Percentiles rank a stretch among this genome's conserved stretches.
phyloP scores from a whole-genome alignment of 495 filamentous ascomycete genomes.

The Podospora anserina region DNA sequence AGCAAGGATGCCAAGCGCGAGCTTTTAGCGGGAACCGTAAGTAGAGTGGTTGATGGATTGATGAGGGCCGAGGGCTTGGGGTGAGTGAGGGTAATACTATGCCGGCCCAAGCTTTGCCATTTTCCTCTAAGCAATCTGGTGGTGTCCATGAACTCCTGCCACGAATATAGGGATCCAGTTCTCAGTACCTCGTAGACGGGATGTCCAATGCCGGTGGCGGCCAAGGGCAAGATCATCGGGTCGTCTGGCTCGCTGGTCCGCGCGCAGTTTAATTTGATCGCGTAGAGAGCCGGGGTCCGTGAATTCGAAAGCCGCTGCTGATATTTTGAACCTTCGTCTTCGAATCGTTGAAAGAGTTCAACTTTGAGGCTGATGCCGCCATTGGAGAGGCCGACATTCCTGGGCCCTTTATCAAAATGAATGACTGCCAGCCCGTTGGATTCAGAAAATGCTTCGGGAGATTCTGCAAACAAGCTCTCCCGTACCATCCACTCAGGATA shows the following conservation, averaged over 20 bases:
- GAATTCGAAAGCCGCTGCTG: background rate
- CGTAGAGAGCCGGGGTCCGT: background rate
- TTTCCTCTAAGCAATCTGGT: background rate
- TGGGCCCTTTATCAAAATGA: background rate
- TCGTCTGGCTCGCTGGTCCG: background rate
- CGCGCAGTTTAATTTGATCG: background rate
- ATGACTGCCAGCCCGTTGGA: background rate
- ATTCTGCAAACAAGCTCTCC: background rate
- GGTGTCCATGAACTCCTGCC: background rate
- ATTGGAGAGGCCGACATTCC: background rate
- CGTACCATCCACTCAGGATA: background rate
- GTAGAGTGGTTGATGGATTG: background rate
- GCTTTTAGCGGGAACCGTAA: background rate
- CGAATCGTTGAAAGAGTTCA: background rate
- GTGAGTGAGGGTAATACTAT: background rate
- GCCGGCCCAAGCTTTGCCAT: background rate
- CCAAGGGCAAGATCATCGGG: background rate
- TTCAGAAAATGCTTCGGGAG: background rate
- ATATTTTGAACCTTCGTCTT: background rate
- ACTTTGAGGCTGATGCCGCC: background rate
- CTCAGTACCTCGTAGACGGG: background rate
- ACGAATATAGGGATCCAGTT: background rate
- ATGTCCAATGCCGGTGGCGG: background rate
- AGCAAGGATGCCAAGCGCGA: background rate
- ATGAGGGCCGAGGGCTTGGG: background rate